Percentiles rank a stretch among this genome's conserved stretches.
Conservation (phyloP, 2,329 filamentous ascomycete species). For the Venturia effusa region DNA sequence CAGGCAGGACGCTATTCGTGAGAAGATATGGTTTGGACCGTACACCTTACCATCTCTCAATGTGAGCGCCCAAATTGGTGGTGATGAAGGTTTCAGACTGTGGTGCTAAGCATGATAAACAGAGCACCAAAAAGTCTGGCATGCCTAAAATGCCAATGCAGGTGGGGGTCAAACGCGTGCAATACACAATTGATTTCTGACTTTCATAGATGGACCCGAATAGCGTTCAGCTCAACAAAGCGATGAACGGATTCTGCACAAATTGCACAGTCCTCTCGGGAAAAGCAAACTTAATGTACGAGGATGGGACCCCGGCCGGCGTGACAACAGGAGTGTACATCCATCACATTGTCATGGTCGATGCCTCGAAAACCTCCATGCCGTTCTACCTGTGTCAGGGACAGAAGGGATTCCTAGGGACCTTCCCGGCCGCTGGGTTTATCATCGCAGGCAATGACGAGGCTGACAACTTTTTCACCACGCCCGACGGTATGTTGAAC, state of each 20-base stretch:
- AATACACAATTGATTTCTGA: background rate
- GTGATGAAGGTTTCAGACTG: background rate
- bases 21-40: slow-evolving; percentile 7
- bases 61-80: background rate
- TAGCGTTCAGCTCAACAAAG: slow-evolving; percentile 3
- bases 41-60: slow-evolving; percentile 5
- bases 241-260: slow-evolving; percentile 6
- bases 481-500: background rate
- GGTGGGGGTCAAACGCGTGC: background rate
- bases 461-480: slow-evolving; percentile 9
- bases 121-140: background rate
- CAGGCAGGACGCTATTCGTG: slow-evolving; percentile 3
- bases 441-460: slow-evolving; percentile 10
- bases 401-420: slow-evolving; percentile 7
- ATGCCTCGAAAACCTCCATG: slow-evolving; percentile 1
- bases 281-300: slow-evolving; percentile 7
- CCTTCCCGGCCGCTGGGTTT: slow-evolving; percentile 8
- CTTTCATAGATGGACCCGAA: slow-evolving; percentile 9
- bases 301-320: background rate
- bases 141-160: slow-evolving; percentile 4
- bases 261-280: slow-evolving; percentile 9
- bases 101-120: background rate
- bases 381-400: slow-evolving; percentile 10
- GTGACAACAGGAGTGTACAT: slow-evolving; percentile 4
- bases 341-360: slow-evolving; percentile 10